Base-by-base conservation (phyloP, 768 basidiomycete species). In the Boletus reticuloceps region DNA sequence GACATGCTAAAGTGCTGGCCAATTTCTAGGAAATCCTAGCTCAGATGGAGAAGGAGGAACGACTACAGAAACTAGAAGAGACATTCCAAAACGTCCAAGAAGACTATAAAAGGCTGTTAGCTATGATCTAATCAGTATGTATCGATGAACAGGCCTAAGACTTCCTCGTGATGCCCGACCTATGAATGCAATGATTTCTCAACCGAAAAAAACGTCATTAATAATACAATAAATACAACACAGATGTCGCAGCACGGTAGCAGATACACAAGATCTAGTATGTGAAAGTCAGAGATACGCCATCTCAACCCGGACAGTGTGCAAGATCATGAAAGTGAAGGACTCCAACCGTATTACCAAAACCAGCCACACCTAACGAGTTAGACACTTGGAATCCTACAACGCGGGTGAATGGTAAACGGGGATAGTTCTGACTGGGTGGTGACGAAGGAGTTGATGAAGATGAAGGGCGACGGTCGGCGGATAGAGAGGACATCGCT, bases 31-130 rank as follows among this genome's bases (percentile, higher is more conserved):
- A 95, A 77, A 82, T 89, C 49, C 80, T 99, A 43, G 84, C 84
- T 50, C 94, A 95, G 65, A 75, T 98, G 54, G 91, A 95, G 54
- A 88, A 89, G 59, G 78, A 87, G 51, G 96, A 98, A 65, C 80
- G 94, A 27, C 79, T 91, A 51, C 85, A 91, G 55, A 96, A 94
- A 69, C 75, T 99, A 42, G 88, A 94, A 71, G 92, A 95, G 74
- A 98, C 96, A 6, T 99, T 91, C 74, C 85, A 89, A 64, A 86
- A 78, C 55, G 93, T 98, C 12, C 76, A 78, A 42, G 85, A 91
- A 42, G 94, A 94, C 69, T 99, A 99, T 63, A 75, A 78, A 64
- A 81, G 94, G 44, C 86, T 98, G 66, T 72, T 97, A 41, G 80
- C 75, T 9, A 75, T 80, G 71, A 70, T 86, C 20, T 45, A 50